Evolutionary conservation across 2,329 filamentous ascomycete species (phyloP).

Genomic region (Tolypocladium amazonense): DNA sequence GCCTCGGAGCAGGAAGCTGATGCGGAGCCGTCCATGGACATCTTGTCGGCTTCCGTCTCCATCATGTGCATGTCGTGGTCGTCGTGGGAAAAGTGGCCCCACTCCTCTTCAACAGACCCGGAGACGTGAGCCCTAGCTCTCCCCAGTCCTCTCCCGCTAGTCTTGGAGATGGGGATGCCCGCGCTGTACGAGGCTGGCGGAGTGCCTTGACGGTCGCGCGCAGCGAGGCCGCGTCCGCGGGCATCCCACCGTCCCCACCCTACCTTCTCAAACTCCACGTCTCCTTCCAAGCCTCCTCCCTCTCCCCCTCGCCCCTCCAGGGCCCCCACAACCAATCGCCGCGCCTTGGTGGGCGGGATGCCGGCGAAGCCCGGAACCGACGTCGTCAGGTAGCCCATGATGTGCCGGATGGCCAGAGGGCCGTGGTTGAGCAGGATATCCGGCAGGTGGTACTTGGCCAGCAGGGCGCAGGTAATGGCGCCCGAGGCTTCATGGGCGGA

Average conservation of each 20-base stretch:
- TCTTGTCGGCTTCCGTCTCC: constrained; percentile 85
- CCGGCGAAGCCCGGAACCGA: constrained; percentile 86
- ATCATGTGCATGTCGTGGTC: constrained; percentile 57
- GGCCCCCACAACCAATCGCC: constrained; percentile 83
- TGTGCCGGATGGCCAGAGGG: constrained; percentile 84
- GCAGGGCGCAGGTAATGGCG: constrained; percentile 72
- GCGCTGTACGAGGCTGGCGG: constrained; percentile 31
- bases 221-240: constrained; percentile 54
- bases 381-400: constrained; percentile 90
- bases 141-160: constrained; percentile 30
- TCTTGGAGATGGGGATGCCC: constrained; percentile 47
- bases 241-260: constrained; percentile 97
- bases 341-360: constrained; percentile 80
- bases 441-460: constrained; percentile 84
- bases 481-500: constrained; percentile 58
- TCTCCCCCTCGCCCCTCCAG: constrained; percentile 68
- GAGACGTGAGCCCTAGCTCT: constrained; percentile 38
- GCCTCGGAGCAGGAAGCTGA: constrained; percentile 71
- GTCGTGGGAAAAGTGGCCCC: constrained; percentile 66
- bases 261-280: constrained; percentile 86
- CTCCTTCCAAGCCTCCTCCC: constrained; percentile 52
- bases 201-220: constrained; percentile 32
- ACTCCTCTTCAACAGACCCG: constrained; percentile 56
- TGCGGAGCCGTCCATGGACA: constrained; percentile 67
- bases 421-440: constrained; percentile 84